Conservation (phyloP, 75 land plant species). For the Selaginella moellendorffii region DNA sequence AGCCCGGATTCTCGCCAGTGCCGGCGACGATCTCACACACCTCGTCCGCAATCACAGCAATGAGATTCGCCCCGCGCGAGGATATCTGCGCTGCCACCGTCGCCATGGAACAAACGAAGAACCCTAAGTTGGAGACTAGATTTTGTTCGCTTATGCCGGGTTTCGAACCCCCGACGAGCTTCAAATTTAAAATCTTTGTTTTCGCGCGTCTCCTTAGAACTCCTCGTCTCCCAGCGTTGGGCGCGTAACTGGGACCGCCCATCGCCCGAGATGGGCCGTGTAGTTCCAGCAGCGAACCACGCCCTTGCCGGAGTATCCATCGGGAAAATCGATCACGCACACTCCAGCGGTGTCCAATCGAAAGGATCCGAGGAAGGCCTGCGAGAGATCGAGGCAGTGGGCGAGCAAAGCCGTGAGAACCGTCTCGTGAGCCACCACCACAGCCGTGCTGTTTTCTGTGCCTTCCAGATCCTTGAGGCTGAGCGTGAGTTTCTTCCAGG, state of each 20-base stretch:
- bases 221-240: slow-evolving; percentile 45
- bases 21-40: no score
- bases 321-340: slow-evolving; percentile 79
- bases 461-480: slow-evolving; percentile 24
- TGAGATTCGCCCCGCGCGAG: slow-evolving; percentile 45
- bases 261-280: slow-evolving; percentile 90
- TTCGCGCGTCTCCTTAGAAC: no score
- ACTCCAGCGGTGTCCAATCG: slow-evolving; percentile 78
- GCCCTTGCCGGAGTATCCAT: slow-evolving; percentile 61
- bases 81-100: slow-evolving; percentile 25
- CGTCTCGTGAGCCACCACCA: slow-evolving; percentile 58
- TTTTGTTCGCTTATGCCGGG: no score
- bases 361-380: slow-evolving; percentile 44
- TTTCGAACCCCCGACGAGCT: no score
- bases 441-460: slow-evolving; percentile 36
- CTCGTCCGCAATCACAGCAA: slow-evolving; percentile 81
- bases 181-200: no score
- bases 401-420: slow-evolving; percentile 44
- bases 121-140: no score
- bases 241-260: slow-evolving; percentile 82
- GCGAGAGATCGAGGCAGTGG: slow-evolving; percentile 51
- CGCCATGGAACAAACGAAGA: slow-evolving; percentile 14
- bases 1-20: no score
- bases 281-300: slow-evolving; percentile 75
- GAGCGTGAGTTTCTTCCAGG: slow-evolving; percentile 41